Evolutionary conservation across 2,329 filamentous ascomycete genomes (phyloP).

Genomic region (Emydomyces testavorans): DNA sequence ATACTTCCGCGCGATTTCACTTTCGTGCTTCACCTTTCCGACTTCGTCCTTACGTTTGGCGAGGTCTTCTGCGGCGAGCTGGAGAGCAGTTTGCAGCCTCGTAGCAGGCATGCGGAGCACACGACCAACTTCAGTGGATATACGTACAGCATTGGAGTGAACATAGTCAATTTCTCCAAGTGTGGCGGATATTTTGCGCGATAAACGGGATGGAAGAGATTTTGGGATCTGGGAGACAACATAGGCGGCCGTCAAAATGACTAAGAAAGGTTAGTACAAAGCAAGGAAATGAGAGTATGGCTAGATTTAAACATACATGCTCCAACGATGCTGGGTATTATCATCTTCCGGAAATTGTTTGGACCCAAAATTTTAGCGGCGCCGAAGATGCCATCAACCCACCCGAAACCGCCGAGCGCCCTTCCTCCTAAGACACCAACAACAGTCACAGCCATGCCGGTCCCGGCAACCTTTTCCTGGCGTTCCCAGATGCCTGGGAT

Average conservation of each 20-base stretch:
- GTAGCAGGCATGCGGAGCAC: constrained; percentile 80
- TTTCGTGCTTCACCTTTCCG: constrained; percentile 67
- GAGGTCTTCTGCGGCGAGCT: constrained; percentile 76
- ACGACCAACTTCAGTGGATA: constrained; percentile 74
- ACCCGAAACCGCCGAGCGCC: constrained; percentile 70
- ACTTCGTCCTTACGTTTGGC: constrained; percentile 69
- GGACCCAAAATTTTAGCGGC: constrained; percentile 70
- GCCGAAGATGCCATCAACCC: constrained; percentile 77
- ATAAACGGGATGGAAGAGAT: constrained; percentile 75
- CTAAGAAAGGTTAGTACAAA: constrained; percentile 34
- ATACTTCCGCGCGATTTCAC: constrained; percentile 77
- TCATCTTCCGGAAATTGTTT: constrained; percentile 66
- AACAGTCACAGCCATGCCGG: constrained; percentile 86
- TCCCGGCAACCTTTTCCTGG: constrained; percentile 90
- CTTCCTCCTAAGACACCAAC: constrained; percentile 74
- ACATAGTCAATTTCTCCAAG: constrained; percentile 81
- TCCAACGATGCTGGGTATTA: constrained; percentile 67
- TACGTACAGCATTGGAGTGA: constrained; percentile 73
- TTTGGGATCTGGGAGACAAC: constrained; percentile 76
- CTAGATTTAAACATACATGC: constrained; percentile 51
- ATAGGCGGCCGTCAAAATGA: constrained; percentile 64
- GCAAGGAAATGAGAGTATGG: constrained; percentile 24
- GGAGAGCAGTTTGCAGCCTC: constrained; percentile 70
- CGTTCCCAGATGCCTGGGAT: constrained; percentile 67
- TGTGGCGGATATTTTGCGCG: constrained; percentile 69